A percentile compares a stretch with the other conserved stretches of the same genome.
Conservation (phyloP, 2,329 filamentous ascomycete genomes). For the Coniochaeta sp. region DNA sequence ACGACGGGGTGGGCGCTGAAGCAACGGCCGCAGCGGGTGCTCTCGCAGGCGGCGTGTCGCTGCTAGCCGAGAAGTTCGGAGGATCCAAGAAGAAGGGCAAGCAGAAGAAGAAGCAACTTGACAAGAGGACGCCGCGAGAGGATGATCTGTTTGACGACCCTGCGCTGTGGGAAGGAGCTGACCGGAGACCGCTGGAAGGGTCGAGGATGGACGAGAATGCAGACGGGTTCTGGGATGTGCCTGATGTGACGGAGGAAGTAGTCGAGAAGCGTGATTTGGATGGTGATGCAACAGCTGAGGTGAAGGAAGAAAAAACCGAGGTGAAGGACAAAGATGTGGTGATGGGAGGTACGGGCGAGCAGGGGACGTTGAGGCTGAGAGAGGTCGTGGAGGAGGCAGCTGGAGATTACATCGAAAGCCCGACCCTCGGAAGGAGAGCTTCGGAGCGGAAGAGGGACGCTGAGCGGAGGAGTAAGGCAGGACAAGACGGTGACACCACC, state of each 20-base stretch:
- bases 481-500: not conserved
- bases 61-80: slow-evolving; percentile 26
- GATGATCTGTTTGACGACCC: slow-evolving; percentile 39
- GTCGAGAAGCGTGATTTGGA: not conserved
- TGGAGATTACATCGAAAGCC: not conserved
- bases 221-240: slow-evolving; percentile 23
- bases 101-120: slow-evolving; percentile 29
- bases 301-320: not conserved
- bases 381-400: not conserved
- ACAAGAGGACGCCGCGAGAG: slow-evolving; percentile 28
- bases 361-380: not conserved
- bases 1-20: slow-evolving; percentile 11
- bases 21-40: slow-evolving; percentile 19
- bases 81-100: slow-evolving; percentile 25
- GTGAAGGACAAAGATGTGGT: not conserved
- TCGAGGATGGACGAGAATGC: slow-evolving; percentile 13
- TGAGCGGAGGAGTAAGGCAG: not conserved
- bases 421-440: not conserved
- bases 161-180: slow-evolving; percentile 34
- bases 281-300: not conserved
- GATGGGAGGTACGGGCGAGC: not conserved
- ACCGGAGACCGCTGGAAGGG: slow-evolving; percentile 24
- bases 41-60: slow-evolving; percentile 22
- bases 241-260: not conserved
- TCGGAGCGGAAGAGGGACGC: not conserved